Percentiles rank a stretch among this genome's conserved stretches.
Conservation (phyloP, 164 flowering plant species). For the Malania oleifera region DNA sequence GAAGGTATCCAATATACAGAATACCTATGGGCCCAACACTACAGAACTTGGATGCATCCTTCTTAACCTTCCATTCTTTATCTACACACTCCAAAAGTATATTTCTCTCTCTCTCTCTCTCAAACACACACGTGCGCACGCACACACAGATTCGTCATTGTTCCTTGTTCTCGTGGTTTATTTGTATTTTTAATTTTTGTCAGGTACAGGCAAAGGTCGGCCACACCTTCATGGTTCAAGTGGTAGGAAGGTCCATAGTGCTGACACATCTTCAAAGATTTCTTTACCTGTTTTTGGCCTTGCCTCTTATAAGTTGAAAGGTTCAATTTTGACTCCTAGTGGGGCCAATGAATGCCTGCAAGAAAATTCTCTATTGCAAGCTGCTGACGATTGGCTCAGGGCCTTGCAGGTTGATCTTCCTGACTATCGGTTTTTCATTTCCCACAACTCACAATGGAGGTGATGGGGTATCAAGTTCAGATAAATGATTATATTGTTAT, state of each 20-base stretch:
- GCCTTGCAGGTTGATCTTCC: slow-evolving; percentile 48
- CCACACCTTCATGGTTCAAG: slow-evolving; percentile 17
- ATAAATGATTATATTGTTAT: not conserved
- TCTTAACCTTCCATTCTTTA: slow-evolving; percentile 60
- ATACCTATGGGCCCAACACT: slow-evolving; percentile 71
- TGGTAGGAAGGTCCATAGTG: slow-evolving; percentile 20
- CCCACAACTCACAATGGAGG: slow-evolving; percentile 37
- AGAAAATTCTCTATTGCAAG: slow-evolving; percentile 40
- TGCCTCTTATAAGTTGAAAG: slow-evolving; percentile 63
- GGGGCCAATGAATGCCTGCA: slow-evolving; percentile 41
- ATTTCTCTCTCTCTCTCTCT: slow-evolving; percentile 15
- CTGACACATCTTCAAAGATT: slow-evolving; percentile 31
- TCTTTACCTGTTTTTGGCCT: slow-evolving; percentile 69
- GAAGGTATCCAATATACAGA: slow-evolving; percentile 88
- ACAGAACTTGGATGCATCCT: slow-evolving; percentile 63
- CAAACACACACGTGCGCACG: not conserved
- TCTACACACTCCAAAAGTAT: slow-evolving; percentile 50
- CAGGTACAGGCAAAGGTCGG: slow-evolving; percentile 22
- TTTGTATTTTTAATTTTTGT: not conserved
- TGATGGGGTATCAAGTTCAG: slow-evolving; percentile 13
- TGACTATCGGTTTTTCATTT: slow-evolving; percentile 54
- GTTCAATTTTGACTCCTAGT: slow-evolving; percentile 43
- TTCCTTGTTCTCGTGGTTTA: not conserved
- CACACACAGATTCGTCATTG: not conserved
- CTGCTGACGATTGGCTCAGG: slow-evolving; percentile 57